Percentiles rank a stretch among this genome's conserved stretches.
phyloP scores from a whole-genome alignment of 2,329 filamentous ascomycete species.

The Phyllosticta citriasiana region DNA sequence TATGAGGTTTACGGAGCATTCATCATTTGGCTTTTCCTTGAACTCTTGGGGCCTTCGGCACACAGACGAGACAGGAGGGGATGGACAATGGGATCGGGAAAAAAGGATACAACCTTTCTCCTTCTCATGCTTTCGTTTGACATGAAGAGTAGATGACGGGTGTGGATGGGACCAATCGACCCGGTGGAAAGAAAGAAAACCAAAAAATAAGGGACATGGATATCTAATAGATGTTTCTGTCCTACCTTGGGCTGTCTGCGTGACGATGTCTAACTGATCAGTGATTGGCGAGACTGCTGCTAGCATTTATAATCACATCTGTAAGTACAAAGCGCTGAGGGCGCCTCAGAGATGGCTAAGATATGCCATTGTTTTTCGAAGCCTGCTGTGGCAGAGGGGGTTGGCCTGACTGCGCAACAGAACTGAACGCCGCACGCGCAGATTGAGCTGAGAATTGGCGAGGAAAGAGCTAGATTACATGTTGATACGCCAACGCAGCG shows the following conservation, averaged over 20 bases:
- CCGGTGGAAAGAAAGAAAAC: background rate
- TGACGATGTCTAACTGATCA: background rate
- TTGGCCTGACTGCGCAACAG: too few relatives aligned
- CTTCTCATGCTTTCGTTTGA: background rate
- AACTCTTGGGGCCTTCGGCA: background rate
- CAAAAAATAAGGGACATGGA: slow-evolving; percentile 9
- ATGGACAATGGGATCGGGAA: background rate
- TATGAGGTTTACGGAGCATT: background rate
- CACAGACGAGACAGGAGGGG: background rate
- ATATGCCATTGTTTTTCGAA: too few relatives aligned
- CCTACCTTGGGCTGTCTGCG: background rate
- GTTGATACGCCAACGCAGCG: background rate
- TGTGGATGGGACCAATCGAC: background rate
- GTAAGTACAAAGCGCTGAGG: too few relatives aligned
- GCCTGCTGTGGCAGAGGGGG: too few relatives aligned
- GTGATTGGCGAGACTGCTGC: too few relatives aligned
- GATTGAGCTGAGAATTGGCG: too few relatives aligned
- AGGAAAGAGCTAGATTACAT: too few relatives aligned
- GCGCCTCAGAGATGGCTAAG: too few relatives aligned
- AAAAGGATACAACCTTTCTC: background rate
- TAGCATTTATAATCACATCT: too few relatives aligned
- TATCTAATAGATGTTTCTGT: slow-evolving; percentile 6
- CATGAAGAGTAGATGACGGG: background rate
- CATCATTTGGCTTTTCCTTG: background rate
- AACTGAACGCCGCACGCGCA: too few relatives aligned